Conservation (phyloP, 2,329 filamentous ascomycete species). For the Fusarium sp. region DNA sequence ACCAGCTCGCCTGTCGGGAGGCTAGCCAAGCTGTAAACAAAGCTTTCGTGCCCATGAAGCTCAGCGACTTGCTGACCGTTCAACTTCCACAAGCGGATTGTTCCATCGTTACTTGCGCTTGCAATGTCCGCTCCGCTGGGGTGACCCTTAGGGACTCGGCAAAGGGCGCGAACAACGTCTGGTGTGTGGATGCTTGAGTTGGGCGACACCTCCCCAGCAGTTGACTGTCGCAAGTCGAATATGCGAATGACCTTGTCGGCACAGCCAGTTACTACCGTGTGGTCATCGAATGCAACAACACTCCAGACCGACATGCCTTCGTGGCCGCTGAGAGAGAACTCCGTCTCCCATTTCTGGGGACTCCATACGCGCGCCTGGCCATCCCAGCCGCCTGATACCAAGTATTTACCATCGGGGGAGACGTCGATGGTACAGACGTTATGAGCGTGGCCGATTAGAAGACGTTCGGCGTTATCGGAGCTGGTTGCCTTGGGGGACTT, state of each 20-base stretch:
- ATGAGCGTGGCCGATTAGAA: slow-evolving; percentile 86
- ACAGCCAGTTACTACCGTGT: slow-evolving; percentile 88
- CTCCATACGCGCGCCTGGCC: slow-evolving; percentile 88
- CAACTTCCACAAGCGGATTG: slow-evolving; percentile 88
- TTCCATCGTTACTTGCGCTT: slow-evolving; percentile 91
- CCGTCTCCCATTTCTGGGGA: slow-evolving; percentile 85
- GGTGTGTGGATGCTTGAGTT: slow-evolving; percentile 72
- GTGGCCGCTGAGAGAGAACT: slow-evolving; percentile 79
- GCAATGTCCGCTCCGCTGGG: slow-evolving; percentile 91
- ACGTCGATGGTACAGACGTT: slow-evolving; percentile 92
- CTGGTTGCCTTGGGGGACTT: slow-evolving; percentile 76
- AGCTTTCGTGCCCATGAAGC: slow-evolving; percentile 90
- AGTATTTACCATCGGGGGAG: slow-evolving; percentile 75
- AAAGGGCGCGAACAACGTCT: slow-evolving; percentile 90
- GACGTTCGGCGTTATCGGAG: slow-evolving; percentile 83
- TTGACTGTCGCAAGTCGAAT: slow-evolving; percentile 76
- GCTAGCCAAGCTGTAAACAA: slow-evolving; percentile 87
- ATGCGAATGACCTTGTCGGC: slow-evolving; percentile 92
- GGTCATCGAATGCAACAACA: slow-evolving; percentile 85
- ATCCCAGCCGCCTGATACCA: slow-evolving; percentile 97
- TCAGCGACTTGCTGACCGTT: slow-evolving; percentile 81
- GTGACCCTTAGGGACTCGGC: slow-evolving; percentile 80
- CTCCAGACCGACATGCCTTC: slow-evolving; percentile 85
- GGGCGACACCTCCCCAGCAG: slow-evolving; percentile 67
- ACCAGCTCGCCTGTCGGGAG: slow-evolving; percentile 88